These are phyloP conservation scores for Euphrasia confusa DNA, from an alignment of 257 asterid genomes.

Conservation along the genomic window DNA sequence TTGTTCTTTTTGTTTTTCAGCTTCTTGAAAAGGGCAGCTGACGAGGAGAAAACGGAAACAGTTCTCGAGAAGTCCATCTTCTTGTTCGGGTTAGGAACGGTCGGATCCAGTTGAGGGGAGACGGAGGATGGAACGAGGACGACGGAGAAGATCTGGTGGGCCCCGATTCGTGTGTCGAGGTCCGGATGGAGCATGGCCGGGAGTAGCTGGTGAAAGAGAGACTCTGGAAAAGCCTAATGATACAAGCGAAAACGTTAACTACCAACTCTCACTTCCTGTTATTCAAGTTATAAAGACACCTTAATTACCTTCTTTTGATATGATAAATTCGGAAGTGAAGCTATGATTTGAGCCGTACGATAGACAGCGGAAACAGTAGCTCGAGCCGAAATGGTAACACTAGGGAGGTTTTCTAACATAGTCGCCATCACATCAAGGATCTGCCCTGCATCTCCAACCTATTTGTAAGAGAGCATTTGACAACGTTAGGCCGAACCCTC, in stretches of 20 bases:
- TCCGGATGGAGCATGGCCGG: conserved; percentile 98
- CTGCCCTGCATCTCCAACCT: conserved; percentile 97
- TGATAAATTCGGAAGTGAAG: conserved; percentile 70
- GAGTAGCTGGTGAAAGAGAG: conserved; percentile 87
- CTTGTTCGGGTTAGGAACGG: conserved; percentile 39
- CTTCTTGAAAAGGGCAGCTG: conserved; percentile 91
- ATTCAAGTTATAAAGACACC: conserved; percentile 8
- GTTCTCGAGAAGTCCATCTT: conserved; percentile 65
- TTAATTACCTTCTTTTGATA: conserved; percentile 64
- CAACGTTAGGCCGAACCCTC: too few relatives aligned
- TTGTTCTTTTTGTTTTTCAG: conserved; percentile 47
- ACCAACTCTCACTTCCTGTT: too few relatives aligned
- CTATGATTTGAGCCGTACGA: conserved; percentile 83
- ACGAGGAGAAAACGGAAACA: conserved; percentile 94
- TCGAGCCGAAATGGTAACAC: conserved; percentile 61
- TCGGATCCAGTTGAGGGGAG: conserved; percentile 48
- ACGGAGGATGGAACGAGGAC: conserved; percentile 96
- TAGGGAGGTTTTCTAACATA: conserved; percentile 85
- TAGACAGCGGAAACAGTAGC: conserved; percentile 75
- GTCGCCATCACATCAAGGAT: conserved; percentile 92
- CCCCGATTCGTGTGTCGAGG: conserved; percentile 90
- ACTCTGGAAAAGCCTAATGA: conserved; percentile 87
- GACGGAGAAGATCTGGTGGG: conserved; percentile 93
- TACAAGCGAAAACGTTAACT: neutral
- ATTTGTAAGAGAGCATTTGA: conserved; percentile 18